A percentile compares a stretch with the other conserved stretches of the same genome.
These are phyloP conservation scores for Nemania abortiva DNA, from an alignment of 2,329 filamentous ascomycete species.

Conservation along the genomic window DNA sequence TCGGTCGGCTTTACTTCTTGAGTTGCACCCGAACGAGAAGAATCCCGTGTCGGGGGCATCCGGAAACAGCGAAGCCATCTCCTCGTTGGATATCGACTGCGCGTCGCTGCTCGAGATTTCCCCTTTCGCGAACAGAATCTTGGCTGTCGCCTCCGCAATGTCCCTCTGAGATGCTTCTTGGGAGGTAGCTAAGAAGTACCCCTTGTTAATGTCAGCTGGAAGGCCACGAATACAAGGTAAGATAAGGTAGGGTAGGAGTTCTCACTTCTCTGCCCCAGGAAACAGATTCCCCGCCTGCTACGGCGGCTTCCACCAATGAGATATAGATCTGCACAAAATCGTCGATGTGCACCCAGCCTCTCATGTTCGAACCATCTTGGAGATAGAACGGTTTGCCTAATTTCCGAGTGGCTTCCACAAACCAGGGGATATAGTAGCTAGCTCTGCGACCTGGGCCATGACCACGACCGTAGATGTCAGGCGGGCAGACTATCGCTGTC, in stretches of 20 bases:
- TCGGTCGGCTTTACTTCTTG: conserved; percentile 1
- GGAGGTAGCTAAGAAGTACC: conserved; percentile 7
- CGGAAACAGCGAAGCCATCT: not conserved
- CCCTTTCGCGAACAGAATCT: conserved; percentile 4
- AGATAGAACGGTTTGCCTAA: not conserved
- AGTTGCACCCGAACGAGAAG: conserved; percentile 1
- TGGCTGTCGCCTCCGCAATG: conserved; percentile 1
- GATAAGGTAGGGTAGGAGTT: not conserved
- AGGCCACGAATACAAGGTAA: not conserved
- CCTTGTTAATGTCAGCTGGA: conserved; percentile 5
- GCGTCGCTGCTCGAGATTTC: not conserved
- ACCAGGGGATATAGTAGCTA: conserved; percentile 12
- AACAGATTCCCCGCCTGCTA: conserved; percentile 5
- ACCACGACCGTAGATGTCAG: conserved; percentile 13
- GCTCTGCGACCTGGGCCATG: conserved; percentile 4
- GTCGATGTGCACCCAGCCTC: conserved; percentile 16
- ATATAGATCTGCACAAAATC: conserved; percentile 20
- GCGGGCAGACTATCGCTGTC: conserved; percentile 13
- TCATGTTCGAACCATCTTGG: conserved; percentile 2
- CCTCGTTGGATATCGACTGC: conserved; percentile 1
- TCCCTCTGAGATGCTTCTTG: conserved; percentile 16
- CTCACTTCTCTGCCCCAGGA: conserved; percentile 7
- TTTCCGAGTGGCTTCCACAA: conserved; percentile 5
- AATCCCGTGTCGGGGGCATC: conserved; percentile 1
- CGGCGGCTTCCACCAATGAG: conserved; percentile 8